A percentile compares a stretch with the other conserved stretches of the same genome.
Evolutionary conservation across 805 yeast genomes (phyloP).

Genomic region (Starmerella vitae): DNA sequence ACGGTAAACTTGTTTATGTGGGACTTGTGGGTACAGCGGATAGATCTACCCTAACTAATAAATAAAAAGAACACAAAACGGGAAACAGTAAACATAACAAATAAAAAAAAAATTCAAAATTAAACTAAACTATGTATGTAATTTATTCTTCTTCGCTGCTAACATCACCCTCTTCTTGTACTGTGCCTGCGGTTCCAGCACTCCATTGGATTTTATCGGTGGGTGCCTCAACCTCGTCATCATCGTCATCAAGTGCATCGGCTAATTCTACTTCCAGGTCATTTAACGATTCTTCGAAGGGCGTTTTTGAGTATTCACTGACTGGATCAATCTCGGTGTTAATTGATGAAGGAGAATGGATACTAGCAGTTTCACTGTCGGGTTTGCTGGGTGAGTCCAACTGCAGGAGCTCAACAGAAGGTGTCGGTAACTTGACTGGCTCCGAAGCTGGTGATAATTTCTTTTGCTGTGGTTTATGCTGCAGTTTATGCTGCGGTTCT

Average conservation of each 20-base stretch:
- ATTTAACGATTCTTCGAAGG: conserved; percentile 24
- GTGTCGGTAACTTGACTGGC: not conserved
- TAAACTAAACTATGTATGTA: not conserved
- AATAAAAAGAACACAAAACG: too few species aligned
- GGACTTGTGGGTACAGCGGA: too few species aligned
- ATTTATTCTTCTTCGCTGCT: conserved; percentile 19
- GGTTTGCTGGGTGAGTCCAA: not conserved
- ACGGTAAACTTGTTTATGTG: too few species aligned
- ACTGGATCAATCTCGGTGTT: conserved; percentile 1
- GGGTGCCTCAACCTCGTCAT: not conserved
- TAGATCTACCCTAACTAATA: too few species aligned
- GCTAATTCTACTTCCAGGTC: conserved; percentile 24
- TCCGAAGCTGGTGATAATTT: not conserved
- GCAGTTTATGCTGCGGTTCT: not conserved
- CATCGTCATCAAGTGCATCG: conserved; percentile 14
- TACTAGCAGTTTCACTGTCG: not conserved
- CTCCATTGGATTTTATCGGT: not conserved
- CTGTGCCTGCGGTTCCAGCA: conserved; percentile 15
- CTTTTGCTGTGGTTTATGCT: not conserved
- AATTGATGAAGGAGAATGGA: not conserved
- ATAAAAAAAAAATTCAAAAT: too few species aligned
- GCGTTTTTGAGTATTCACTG: conserved; percentile 22
- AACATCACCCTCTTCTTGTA: conserved; percentile 15
- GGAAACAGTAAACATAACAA: too few species aligned
- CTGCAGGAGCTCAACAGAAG: not conserved